Evolutionary conservation across 495 filamentous ascomycete species (phyloP).

Genomic region (Xylaria bambusicola): DNA sequence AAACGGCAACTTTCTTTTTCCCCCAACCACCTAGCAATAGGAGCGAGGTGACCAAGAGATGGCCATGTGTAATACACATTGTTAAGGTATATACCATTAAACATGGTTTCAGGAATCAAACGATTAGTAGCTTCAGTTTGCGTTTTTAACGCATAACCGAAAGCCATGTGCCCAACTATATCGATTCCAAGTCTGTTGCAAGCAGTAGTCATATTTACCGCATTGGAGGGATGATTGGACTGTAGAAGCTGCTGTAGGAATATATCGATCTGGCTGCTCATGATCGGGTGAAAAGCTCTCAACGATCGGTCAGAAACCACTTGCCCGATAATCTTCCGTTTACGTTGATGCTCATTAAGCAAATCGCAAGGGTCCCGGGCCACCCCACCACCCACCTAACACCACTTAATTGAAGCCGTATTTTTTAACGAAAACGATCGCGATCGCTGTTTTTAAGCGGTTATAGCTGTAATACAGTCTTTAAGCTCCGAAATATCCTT

Average conservation of each 20-base stretch:
- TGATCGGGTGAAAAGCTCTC: constrained; percentile 16
- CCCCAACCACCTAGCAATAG: background rate
- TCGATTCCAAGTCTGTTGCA: constrained; percentile 14
- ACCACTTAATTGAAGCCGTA: no score
- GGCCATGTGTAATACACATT: background rate
- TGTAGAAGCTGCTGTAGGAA: constrained; percentile 10
- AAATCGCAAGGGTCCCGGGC: no score
- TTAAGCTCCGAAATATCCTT: no score
- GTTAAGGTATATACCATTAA: background rate
- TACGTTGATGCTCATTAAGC: constrained; percentile 13
- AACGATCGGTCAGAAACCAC: constrained; percentile 18
- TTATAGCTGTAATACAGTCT: no score
- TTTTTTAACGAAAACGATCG: no score
- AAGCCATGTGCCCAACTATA: constrained; percentile 15
- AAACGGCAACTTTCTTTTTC: constrained; percentile 2
- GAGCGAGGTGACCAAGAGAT: background rate
- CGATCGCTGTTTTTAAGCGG: no score
- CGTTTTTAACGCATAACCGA: constrained; percentile 9
- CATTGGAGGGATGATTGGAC: background rate
- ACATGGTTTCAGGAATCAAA: background rate
- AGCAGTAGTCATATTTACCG: constrained; percentile 14
- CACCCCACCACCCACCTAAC: no score
- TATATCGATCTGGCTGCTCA: constrained; percentile 16
- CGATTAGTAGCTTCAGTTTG: constrained; percentile 15
- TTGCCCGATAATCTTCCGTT: constrained; percentile 17